Percentiles rank a stretch among this genome's conserved stretches.
Conservation (phyloP, 2,329 filamentous ascomycete genomes). For the Apiospora hydei region DNA sequence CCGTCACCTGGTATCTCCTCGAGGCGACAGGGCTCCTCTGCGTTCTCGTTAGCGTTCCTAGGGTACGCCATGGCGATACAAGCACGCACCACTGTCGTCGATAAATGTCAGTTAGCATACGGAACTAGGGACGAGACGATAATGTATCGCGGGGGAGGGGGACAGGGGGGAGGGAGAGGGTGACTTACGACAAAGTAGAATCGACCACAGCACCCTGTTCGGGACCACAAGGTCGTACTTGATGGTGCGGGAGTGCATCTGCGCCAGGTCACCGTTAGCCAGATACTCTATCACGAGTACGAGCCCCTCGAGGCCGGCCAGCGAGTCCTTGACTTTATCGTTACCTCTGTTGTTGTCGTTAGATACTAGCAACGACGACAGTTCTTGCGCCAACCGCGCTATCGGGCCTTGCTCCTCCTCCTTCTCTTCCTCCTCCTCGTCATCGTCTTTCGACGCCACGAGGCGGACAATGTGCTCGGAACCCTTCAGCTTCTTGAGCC, state of each 20-base stretch:
- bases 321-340: neutral
- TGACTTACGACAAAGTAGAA: neutral
- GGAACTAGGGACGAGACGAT: neutral
- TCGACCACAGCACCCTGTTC: conserved; percentile 1
- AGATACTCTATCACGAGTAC: conserved; percentile 7
- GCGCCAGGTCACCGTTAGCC: conserved; percentile 7
- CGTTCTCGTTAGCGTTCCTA: neutral
- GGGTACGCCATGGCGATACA: conserved; percentile 1
- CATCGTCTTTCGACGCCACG: neutral
- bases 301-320: neutral
- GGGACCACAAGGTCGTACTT: conserved; percentile 4
- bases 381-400: neutral
- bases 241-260: neutral
- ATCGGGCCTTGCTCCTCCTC: neutral
- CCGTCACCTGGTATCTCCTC: conserved; percentile 10
- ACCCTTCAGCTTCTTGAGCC: neutral
- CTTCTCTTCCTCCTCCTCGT: too few species aligned
- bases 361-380: neutral
- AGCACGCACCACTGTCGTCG: neutral
- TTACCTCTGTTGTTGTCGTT: neutral
- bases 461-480: conserved; percentile 6
- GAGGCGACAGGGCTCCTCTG: neutral
- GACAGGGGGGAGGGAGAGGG: neutral
- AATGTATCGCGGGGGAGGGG: neutral
- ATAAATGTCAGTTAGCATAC: neutral